These are phyloP conservation scores for Achaetomium macrosporum DNA, from an alignment of 2,329 filamentous ascomycete genomes.

Conservation along the genomic window DNA sequence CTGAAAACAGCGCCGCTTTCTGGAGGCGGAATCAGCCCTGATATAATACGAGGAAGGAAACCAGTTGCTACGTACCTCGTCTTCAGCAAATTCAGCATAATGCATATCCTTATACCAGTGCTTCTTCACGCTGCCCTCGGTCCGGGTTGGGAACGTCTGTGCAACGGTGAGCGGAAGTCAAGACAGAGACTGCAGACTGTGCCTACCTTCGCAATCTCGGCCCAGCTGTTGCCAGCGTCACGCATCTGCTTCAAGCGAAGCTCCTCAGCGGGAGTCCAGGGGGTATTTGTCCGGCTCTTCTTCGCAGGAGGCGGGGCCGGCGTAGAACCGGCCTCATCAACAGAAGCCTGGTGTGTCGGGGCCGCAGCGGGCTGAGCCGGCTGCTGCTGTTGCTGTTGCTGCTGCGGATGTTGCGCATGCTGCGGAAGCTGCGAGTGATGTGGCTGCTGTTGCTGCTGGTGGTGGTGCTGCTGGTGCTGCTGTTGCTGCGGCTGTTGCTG, in stretches of 20 bases:
- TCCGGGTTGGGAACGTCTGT: conserved; percentile 84
- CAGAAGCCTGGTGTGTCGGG: conserved; percentile 25
- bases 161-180: conserved; percentile 18
- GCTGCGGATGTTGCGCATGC: conserved; percentile 26
- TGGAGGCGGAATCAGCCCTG: conserved; percentile 32
- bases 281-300: conserved; percentile 97
- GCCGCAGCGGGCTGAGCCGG: conserved; percentile 32
- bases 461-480: conserved; percentile 2
- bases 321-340: conserved; percentile 31
- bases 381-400: conserved; percentile 26
- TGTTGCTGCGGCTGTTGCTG: conserved; percentile 1
- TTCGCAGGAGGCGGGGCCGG: conserved; percentile 59
- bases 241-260: conserved; percentile 89
- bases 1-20: conserved; percentile 75
- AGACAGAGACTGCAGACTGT: not conserved
- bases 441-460: conserved; percentile 8
- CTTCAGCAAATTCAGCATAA: conserved; percentile 95
- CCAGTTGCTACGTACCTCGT: conserved; percentile 61
- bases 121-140: conserved; percentile 97
- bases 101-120: conserved; percentile 99
- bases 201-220: conserved; percentile 90
- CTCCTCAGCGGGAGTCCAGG: conserved; percentile 94
- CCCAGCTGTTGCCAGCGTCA: conserved; percentile 90
- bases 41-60: not conserved
- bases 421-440: conserved; percentile 16